Conservation (phyloP, 2,329 filamentous ascomycete genomes). For the Colletotrichum theobromicola region DNA sequence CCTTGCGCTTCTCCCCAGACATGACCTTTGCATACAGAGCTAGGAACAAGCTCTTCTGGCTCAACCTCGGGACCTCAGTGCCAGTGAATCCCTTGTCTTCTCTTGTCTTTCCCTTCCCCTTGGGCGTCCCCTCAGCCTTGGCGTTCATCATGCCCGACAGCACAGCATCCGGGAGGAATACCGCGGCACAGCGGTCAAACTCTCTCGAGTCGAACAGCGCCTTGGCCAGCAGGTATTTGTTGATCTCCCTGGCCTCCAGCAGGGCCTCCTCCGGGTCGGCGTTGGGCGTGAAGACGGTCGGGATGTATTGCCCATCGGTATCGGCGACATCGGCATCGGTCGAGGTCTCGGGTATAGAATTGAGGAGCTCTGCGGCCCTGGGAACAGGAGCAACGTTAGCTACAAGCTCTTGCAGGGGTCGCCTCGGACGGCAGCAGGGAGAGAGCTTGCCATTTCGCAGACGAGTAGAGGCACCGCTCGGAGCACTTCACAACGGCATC, state of each 20-base stretch:
- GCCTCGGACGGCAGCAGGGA: not conserved
- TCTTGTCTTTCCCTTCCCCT: conserved; percentile 65
- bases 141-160: conserved; percentile 69
- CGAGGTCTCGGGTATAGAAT: conserved; percentile 71
- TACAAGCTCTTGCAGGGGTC: not conserved
- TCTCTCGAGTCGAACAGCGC: conserved; percentile 95
- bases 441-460: conserved; percentile 82
- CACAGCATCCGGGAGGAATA: conserved; percentile 83
- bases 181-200: conserved; percentile 89
- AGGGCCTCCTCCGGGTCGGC: conserved; percentile 74
- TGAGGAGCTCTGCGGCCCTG: conserved; percentile 94
- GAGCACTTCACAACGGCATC: conserved; percentile 90
- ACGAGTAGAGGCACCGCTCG: conserved; percentile 93
- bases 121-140: conserved; percentile 47
- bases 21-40: conserved; percentile 92
- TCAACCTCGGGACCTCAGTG: conserved; percentile 62
- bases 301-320: conserved; percentile 42
- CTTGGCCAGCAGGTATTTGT: conserved; percentile 88
- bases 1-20: conserved; percentile 92
- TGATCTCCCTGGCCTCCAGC: conserved; percentile 79
- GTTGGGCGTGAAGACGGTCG: conserved; percentile 58
- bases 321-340: conserved; percentile 58
- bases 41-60: conserved; percentile 91
- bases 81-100: conserved; percentile 24
- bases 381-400: conserved; percentile 14